Base-by-base conservation (phyloP, 352 stramenopile genomes). In the Phytophthora boehmeriae region DNA sequence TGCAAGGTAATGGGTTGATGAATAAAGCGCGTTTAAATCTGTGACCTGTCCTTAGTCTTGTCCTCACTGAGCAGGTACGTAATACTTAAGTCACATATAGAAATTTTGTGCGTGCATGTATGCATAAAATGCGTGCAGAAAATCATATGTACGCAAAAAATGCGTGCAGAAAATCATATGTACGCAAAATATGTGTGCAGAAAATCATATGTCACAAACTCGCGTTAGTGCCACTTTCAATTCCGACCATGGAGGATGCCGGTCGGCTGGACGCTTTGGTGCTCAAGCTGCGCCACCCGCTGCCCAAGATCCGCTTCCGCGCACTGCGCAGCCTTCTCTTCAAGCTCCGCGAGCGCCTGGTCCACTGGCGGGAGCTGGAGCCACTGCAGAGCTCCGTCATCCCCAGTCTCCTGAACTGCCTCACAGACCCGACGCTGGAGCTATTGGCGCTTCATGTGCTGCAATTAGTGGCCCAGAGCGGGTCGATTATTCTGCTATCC, bases 281-380 rank as follows among this genome's bases (percentile, higher is more conserved):
- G 49, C 59, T 54, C 17, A 94, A 92, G 68, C 67, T 94, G 42
- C 67, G 69, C 32, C 80, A 94, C 46, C 71, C 80, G 54, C 61
- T 94, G 16, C 42, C 57, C 47, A 82, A 76, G 47, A 88, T 94
- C 51, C 83, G 79, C 20, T 64, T 60, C 4, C 77, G 83, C 8
- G 73, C 85, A 50, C 71, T 94, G 48, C 71, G 61, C 19, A 87
- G 66, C 50, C 66, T 92, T 25, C 54, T 79, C 4, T 85, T 89
- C 60, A 94, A 94, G 70, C 61, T 92, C 20, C 79, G 76, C 14
- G 80, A 84, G 69, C 50, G 64, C 20, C 76, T 92, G 27, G 64
- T 86, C 44, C 54, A 71, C 16, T 61, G 57, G 28, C 50, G 52
- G 38, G 55, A 78, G 51, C 71, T 88, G 36, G 58, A 67, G 32